phyloP scores from a whole-genome alignment of 2,329 filamentous ascomycete genomes.

The Paraphoma sp. region DNA sequence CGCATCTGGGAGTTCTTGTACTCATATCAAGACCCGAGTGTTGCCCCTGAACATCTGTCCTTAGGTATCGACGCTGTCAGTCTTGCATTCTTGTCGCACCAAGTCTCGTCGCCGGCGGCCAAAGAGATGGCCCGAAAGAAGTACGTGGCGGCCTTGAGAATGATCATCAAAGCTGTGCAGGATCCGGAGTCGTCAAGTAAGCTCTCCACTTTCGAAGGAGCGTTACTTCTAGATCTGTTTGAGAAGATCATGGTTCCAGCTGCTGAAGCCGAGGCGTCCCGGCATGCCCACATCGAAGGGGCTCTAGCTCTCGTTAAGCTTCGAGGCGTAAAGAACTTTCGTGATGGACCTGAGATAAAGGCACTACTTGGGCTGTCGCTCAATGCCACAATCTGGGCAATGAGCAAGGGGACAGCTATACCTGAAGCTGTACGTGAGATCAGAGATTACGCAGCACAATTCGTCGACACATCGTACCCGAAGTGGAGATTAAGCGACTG shows the following conservation, averaged over 20 bases:
- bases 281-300: slow-evolving; percentile 31
- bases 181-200: slow-evolving; percentile 15
- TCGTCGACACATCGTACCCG: slow-evolving; percentile 29
- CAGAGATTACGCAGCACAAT: slow-evolving; percentile 26
- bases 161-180: slow-evolving; percentile 25
- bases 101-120: slow-evolving; percentile 23
- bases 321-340: slow-evolving; percentile 24
- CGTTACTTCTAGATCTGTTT: slow-evolving; percentile 34
- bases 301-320: slow-evolving; percentile 32
- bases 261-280: slow-evolving; percentile 7
- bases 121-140: slow-evolving; percentile 24
- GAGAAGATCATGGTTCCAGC: slow-evolving; percentile 31
- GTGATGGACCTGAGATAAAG: slow-evolving; percentile 16
- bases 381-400: slow-evolving; percentile 39
- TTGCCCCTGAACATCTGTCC: slow-evolving; percentile 26
- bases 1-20: slow-evolving; percentile 31
- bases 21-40: slow-evolving; percentile 16
- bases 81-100: slow-evolving; percentile 33
- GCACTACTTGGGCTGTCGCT: slow-evolving; percentile 26
- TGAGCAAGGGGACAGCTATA: slow-evolving; percentile 27
- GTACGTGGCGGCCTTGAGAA: slow-evolving; percentile 31
- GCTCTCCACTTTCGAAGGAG: slow-evolving; percentile 23
- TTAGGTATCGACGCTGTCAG: slow-evolving; percentile 38
- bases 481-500: slow-evolving; percentile 40
- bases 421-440: slow-evolving; percentile 27